Evolutionary conservation across 495 filamentous ascomycete genomes (phyloP), one percentile per base, ranked within the genome.

Genomic region (Friedmanniomyces simplex): DNA sequence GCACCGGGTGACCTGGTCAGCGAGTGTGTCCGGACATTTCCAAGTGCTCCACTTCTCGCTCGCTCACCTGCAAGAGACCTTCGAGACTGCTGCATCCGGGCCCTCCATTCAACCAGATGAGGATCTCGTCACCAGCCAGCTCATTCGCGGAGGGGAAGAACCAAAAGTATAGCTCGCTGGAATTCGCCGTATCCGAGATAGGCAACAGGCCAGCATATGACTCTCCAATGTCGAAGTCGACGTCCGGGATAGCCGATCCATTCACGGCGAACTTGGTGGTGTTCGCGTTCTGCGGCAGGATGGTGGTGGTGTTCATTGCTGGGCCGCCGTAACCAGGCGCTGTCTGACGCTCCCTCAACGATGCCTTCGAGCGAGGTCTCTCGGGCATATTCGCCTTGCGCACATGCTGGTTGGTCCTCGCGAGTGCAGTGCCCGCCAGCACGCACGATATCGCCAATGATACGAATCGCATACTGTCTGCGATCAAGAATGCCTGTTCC

Each of bases 181-280:
- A 53, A 50, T 72, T 68, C 0, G 63, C 41, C n/a, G 41, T 54
- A 13, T 52, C 41, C 22, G 66, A 71, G 52, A 74, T 68, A 5
- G 70, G 70, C 13, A 74, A 18, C 30, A 73, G 58, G 20, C 71
- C 71, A 20, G 71, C 70, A 41, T 74, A 74, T 18, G 59, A 66
- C 59, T 74, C 71, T 47, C 71, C 71, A 50, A 74, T 69, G 53
- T 72, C 65, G 53, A 74, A 74, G 53, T 70, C 59, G 14, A 74
- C 71, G 26, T 71, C 63, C 1, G 71, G 71, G 18, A 74, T 65
- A 10, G 52, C 66, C 1, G 65, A 63, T n/a, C 71, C 71, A 55
- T 74, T 60, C 12, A 74, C 71, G 11, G 55, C 63, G 51, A 66
- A 73, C 39, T 69, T 68, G 36, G 63, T 66, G 5, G 68, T 71